Evolutionary conservation across 2,329 filamentous ascomycete genomes (phyloP).

Genomic region (Fusarium sp.): DNA sequence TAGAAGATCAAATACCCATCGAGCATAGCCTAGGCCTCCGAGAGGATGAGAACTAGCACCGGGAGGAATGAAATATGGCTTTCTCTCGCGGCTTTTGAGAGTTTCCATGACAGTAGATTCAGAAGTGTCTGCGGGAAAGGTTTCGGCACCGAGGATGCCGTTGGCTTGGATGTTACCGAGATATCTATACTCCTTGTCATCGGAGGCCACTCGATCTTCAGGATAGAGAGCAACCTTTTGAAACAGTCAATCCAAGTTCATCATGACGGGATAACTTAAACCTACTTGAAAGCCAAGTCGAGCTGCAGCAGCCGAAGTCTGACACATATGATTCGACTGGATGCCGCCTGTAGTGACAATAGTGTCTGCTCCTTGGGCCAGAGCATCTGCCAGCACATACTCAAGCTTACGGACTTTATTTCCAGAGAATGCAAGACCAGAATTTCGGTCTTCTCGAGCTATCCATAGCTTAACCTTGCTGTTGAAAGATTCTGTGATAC

Average conservation of each 20-base stretch:
- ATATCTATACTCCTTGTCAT: constrained; percentile 19
- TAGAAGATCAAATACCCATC: constrained; percentile 28
- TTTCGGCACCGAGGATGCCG: constrained; percentile 21
- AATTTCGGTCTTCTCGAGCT: constrained; percentile 27
- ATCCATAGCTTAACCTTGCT: constrained; percentile 14
- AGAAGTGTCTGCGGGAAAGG: constrained; percentile 12
- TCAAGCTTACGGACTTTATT: constrained; percentile 33
- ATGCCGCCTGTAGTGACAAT: constrained; percentile 28
- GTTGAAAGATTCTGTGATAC: constrained; percentile 5
- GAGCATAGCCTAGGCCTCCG: constrained; percentile 26
- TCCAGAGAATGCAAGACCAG: constrained; percentile 32
- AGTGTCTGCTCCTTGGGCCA: constrained; percentile 22
- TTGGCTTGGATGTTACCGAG: constrained; percentile 28
- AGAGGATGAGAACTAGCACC: constrained; percentile 25
- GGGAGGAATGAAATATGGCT: constrained; percentile 19
- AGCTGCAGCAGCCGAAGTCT: constrained; percentile 29
- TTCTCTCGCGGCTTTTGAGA: constrained; percentile 10
- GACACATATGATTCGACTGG: constrained; percentile 34
- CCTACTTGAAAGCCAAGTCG: constrained; percentile 23
- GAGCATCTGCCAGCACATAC: constrained; percentile 28
- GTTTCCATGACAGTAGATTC: constrained; percentile 2
- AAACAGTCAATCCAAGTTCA: neutral
- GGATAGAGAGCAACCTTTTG: constrained; percentile 26
- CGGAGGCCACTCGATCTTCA: constrained; percentile 1
- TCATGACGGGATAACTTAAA: accelerated